phyloP scores from a whole-genome alignment of 257 asterid species.

The Penstemon eatonii region DNA sequence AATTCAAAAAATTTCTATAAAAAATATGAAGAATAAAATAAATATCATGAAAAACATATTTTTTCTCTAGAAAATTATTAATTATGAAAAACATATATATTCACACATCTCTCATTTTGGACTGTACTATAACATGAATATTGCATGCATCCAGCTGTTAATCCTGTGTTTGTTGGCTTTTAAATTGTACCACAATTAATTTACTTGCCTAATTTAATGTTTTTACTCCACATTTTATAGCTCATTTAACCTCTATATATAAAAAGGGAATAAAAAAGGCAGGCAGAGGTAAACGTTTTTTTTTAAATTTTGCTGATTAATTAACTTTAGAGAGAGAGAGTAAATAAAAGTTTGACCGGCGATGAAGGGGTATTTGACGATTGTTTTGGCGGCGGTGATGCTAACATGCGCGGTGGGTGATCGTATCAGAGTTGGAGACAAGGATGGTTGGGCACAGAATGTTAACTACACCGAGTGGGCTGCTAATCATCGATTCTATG shows the following conservation, averaged over 20 bases:
- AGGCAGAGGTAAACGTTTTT: not conserved
- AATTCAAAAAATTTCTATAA: too few species aligned
- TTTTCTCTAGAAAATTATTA: not conserved
- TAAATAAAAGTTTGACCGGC: not conserved
- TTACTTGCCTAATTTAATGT: constrained; percentile 17
- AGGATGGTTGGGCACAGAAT: constrained; percentile 43
- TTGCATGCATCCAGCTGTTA: not conserved
- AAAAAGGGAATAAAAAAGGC: not conserved
- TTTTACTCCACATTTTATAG: constrained; percentile 8
- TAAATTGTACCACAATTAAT: constrained; percentile 8
- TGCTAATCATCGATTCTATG: constrained; percentile 40
- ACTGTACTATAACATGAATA: constrained; percentile 27
- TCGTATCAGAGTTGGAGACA: constrained; percentile 46
- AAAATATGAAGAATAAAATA: too few species aligned
- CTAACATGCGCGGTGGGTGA: constrained; percentile 32
- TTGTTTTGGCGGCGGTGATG: constrained; percentile 34
- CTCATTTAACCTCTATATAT: not conserved
- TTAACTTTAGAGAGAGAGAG: not conserved
- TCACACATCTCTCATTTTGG: constrained; percentile 21
- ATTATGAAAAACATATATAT: constrained; percentile 27
- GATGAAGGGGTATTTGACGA: constrained; percentile 20
- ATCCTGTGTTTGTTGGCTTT: not conserved
- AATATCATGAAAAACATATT: too few species aligned
- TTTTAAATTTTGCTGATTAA: not conserved
- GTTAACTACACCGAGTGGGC: constrained; percentile 70